Percentiles rank a stretch among this genome's conserved stretches.
Evolutionary conservation across 1,139 yeast species (phyloP).

Genomic region (Tardiomyces digboiensis): DNA sequence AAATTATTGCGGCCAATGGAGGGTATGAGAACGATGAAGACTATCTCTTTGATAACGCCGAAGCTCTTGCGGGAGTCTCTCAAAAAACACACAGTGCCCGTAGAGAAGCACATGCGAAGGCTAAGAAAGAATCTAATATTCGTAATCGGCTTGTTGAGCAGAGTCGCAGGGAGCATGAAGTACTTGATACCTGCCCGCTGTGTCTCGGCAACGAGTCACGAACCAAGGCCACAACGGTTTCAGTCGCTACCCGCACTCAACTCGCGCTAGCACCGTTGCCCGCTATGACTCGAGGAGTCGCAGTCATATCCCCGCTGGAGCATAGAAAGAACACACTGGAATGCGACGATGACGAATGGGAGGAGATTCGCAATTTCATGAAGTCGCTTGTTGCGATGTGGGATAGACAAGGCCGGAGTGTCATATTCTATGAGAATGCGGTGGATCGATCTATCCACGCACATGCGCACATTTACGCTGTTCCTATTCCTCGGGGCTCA

Average conservation of each 20-base stretch:
- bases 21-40: slow-evolving; percentile 31
- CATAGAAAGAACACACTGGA: slow-evolving; percentile 33
- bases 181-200: slow-evolving; percentile 30
- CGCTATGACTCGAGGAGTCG: slow-evolving; percentile 26
- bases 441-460: slow-evolving; percentile 19
- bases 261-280: slow-evolving; percentile 30
- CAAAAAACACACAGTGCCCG: slow-evolving; percentile 19
- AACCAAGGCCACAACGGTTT: slow-evolving; percentile 19
- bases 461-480: slow-evolving; percentile 36
- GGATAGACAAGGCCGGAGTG: slow-evolving; percentile 27
- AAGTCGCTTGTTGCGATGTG: slow-evolving; percentile 32
- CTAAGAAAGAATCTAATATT: not conserved
- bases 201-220: slow-evolving; percentile 22
- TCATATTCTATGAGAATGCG: slow-evolving; percentile 38
- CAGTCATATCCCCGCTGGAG: slow-evolving; percentile 34
- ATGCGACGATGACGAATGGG: slow-evolving; percentile 36
- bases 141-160: slow-evolving; percentile 22
- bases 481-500: slow-evolving; percentile 32
- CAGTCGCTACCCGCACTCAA: slow-evolving; percentile 24
- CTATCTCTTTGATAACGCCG: slow-evolving; percentile 35
- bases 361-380: slow-evolving; percentile 38
- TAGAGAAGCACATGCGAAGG: not conserved
- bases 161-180: slow-evolving; percentile 20
- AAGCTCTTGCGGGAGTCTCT: slow-evolving; percentile 25
- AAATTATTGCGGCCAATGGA: slow-evolving; percentile 20